Percentiles rank a stretch among this genome's conserved stretches.
These are phyloP conservation scores for Colletotrichum tofieldiae DNA, from an alignment of 2,329 filamentous ascomycete species.

Conservation along the genomic window DNA sequence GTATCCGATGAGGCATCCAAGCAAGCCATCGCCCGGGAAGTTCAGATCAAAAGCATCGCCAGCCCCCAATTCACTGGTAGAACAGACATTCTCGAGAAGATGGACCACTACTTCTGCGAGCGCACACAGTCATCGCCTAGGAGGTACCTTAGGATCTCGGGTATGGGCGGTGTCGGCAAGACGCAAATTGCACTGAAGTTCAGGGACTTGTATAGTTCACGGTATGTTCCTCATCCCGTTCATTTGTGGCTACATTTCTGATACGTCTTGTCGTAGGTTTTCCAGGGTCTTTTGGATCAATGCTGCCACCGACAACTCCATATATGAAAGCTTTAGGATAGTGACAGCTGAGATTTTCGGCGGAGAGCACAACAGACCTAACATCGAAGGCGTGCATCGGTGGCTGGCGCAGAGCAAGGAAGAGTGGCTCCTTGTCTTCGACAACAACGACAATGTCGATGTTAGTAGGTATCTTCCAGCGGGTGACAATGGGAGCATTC, in stretches of 20 bases:
- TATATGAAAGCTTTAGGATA: slow-evolving; percentile 45
- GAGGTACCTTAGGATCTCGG: slow-evolving; percentile 48
- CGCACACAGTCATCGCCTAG: slow-evolving; percentile 11
- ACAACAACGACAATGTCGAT: no score
- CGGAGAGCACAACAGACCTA: no score
- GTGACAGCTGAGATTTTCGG: slow-evolving; percentile 43
- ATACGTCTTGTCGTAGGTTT: slow-evolving; percentile 48
- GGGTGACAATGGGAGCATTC: slow-evolving; percentile 47
- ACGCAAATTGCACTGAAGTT: slow-evolving; percentile 51
- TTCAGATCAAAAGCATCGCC: slow-evolving; percentile 3
- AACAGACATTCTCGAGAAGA: slow-evolving; percentile 44
- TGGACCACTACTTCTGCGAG: slow-evolving; percentile 43
- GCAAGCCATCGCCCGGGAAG: neutral
- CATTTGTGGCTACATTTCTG: no score
- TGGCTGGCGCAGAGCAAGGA: no score
- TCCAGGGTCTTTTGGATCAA: slow-evolving; percentile 51
- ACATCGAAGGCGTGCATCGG: no score
- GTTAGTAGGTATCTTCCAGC: no score
- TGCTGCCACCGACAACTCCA: slow-evolving; percentile 45
- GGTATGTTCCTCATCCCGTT: no score
- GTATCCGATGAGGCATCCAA: slow-evolving; percentile 28
- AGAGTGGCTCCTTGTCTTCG: slow-evolving; percentile 52
- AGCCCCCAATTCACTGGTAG: slow-evolving; percentile 47
- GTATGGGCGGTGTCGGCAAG: slow-evolving; percentile 52
- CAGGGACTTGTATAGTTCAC: slow-evolving; percentile 41